Evolutionary conservation across 352 stramenopile species (phyloP).

Genomic region (Aphanomyces euteiches): DNA sequence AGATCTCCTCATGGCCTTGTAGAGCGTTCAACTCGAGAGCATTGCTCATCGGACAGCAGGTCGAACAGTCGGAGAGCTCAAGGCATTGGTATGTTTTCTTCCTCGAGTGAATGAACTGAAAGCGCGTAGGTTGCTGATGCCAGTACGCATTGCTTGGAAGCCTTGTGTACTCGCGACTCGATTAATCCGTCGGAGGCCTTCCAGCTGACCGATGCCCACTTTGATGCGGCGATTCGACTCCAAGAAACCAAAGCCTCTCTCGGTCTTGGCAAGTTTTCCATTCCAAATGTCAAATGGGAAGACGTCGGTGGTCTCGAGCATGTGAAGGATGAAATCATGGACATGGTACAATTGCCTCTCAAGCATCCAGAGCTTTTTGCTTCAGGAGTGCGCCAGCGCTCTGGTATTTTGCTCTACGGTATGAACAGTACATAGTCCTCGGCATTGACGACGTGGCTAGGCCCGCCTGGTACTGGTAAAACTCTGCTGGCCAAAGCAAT

Average conservation of each 20-base stretch:
- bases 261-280: slow-evolving; percentile 45
- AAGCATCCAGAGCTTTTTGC: slow-evolving; percentile 82
- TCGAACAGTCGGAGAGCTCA: slow-evolving; percentile 69
- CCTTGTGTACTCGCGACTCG: slow-evolving; percentile 31
- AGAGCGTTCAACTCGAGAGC: slow-evolving; percentile 49
- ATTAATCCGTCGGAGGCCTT: background rate
- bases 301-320: slow-evolving; percentile 98
- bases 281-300: slow-evolving; percentile 96
- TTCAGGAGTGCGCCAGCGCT: slow-evolving; percentile 68
- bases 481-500: slow-evolving; percentile 95
- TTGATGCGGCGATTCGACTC: slow-evolving; percentile 55
- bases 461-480: slow-evolving; percentile 88
- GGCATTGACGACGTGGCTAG: background rate
- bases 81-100: slow-evolving; percentile 41
- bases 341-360: slow-evolving; percentile 76
- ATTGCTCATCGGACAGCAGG: slow-evolving; percentile 67
- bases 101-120: background rate
- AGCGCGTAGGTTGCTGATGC: slow-evolving; percentile 24
- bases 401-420: slow-evolving; percentile 75
- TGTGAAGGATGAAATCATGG: slow-evolving; percentile 96
- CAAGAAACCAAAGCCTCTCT: slow-evolving; percentile 66
- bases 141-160: slow-evolving; percentile 9
- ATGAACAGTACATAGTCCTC: background rate
- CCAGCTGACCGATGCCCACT: slow-evolving; percentile 32
- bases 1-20: background rate